phyloP scores from a whole-genome alignment of 352 stramenopile genomes.

The Globisporangium sylvaticum region DNA sequence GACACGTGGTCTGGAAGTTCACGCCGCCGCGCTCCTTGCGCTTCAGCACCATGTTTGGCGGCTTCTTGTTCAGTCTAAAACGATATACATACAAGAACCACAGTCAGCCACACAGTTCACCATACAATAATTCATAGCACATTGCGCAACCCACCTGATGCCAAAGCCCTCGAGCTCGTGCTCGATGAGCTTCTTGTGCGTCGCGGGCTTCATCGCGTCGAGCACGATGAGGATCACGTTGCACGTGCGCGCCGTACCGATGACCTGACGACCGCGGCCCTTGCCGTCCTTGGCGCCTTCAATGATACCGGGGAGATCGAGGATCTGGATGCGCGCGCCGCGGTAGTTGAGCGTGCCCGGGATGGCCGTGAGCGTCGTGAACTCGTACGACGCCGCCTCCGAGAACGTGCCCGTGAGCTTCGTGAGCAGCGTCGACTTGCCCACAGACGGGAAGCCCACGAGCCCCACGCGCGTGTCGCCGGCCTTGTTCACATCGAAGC shows the following conservation, averaged over 20 bases:
- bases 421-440: conserved; percentile 97
- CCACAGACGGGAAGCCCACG: conserved; percentile 98
- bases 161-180: conserved; percentile 98
- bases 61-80: conserved; percentile 93
- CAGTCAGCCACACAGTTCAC: neutral
- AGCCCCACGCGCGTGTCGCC: conserved; percentile 97
- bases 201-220: conserved; percentile 95
- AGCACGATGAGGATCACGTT: conserved; percentile 99
- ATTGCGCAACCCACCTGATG: conserved; percentile 66
- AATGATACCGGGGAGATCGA: conserved; percentile 96
- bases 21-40: conserved; percentile 97
- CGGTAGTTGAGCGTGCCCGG: conserved; percentile 97
- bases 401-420: conserved; percentile 96
- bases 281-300: conserved; percentile 98
- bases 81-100: neutral
- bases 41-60: conserved; percentile 95
- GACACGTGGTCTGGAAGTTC: conserved; percentile 94
- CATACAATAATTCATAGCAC: neutral
- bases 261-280: conserved; percentile 95
- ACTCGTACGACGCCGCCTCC: conserved; percentile 97
- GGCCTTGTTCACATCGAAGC: conserved; percentile 91
- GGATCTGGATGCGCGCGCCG: conserved; percentile 81
- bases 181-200: conserved; percentile 99
- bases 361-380: conserved; percentile 99
- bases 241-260: conserved; percentile 95